phyloP scores from a whole-genome alignment of 352 stramenopile species.

The Phytophthora vignae region DNA sequence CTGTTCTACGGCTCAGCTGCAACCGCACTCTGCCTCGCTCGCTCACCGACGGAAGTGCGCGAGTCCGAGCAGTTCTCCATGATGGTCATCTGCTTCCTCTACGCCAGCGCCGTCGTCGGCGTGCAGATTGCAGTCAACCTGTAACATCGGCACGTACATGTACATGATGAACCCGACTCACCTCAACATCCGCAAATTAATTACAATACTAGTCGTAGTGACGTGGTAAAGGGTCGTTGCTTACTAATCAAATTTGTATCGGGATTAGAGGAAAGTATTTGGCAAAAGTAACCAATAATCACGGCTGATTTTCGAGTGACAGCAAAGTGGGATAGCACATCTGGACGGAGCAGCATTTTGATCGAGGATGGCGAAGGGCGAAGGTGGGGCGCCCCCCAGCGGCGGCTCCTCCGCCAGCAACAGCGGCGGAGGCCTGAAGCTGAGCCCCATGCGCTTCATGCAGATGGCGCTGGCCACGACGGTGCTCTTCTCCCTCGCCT shows the following conservation, averaged over 20 bases:
- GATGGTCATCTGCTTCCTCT: constrained; percentile 58
- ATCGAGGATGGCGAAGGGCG: constrained; percentile 24
- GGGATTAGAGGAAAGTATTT: neutral
- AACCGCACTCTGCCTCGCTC: constrained; percentile 42
- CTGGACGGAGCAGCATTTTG: constrained; percentile 2
- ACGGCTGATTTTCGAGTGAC: neutral
- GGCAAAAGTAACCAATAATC: neutral
- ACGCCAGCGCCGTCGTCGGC: constrained; percentile 63
- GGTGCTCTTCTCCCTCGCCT: constrained; percentile 67
- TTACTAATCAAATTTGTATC: neutral
- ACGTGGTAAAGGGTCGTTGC: neutral
- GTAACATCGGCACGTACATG: constrained; percentile 20
- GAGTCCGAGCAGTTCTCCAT: constrained; percentile 72
- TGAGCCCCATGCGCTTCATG: constrained; percentile 80
- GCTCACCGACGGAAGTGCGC: constrained; percentile 56
- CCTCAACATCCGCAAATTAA: neutral
- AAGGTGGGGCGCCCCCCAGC: neutral
- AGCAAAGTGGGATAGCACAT: neutral
- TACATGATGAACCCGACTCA: neutral
- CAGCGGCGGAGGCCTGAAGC: constrained; percentile 7
- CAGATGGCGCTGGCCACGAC: constrained; percentile 67
- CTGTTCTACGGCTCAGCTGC: constrained; percentile 33
- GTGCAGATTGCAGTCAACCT: constrained; percentile 78
- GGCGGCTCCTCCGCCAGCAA: neutral
- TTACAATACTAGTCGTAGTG: neutral